These are phyloP conservation scores for Clathrospora elynae DNA, from an alignment of 2,329 filamentous ascomycete genomes.

Conservation along the genomic window DNA sequence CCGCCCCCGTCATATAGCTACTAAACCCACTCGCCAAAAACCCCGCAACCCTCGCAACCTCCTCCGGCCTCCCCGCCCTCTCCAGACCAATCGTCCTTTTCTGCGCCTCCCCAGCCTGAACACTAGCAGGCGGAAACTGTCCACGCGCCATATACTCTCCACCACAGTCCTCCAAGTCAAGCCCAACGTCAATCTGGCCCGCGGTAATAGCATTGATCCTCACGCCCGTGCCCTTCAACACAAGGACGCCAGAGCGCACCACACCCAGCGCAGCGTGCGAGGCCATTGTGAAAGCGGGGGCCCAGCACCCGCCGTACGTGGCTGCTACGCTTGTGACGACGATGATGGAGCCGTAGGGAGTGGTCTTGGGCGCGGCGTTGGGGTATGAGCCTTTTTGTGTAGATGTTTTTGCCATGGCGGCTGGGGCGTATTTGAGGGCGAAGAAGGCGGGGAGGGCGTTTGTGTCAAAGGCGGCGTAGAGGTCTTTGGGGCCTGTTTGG, in stretches of 20 bases:
- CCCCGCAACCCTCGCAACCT: conserved; percentile 65
- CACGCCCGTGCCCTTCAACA: conserved; percentile 63
- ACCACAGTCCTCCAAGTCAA: conserved; percentile 51
- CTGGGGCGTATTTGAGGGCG: conserved; percentile 67
- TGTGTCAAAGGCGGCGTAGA: conserved; percentile 64
- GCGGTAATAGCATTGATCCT: conserved; percentile 62
- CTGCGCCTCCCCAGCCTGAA: conserved; percentile 58
- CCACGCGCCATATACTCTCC: conserved; percentile 53
- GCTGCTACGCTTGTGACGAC: conserved; percentile 65
- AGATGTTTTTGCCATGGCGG: conserved; percentile 67
- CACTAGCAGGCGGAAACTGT: conserved; percentile 61
- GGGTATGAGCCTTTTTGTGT: conserved; percentile 61
- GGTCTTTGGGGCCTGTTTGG: conserved; percentile 60
- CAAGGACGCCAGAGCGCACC: conserved; percentile 62
- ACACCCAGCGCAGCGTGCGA: conserved; percentile 66
- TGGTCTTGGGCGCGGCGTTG: conserved; percentile 65
- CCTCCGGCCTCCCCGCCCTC: conserved; percentile 61
- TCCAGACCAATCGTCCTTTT: conserved; percentile 62
- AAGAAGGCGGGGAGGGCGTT: conserved; percentile 68
- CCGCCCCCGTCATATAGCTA: conserved; percentile 66
- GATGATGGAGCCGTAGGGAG: conserved; percentile 65
- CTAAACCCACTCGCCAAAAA: conserved; percentile 68
- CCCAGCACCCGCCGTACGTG: conserved; percentile 64
- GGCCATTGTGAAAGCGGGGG: conserved; percentile 65
- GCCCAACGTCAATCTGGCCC: conserved; percentile 55